A percentile compares a stretch with the other conserved stretches of the same genome.
These are phyloP conservation scores for Magnaporthiopsis incrustans DNA, from an alignment of 2,329 filamentous ascomycete genomes.

Conservation along the genomic window DNA sequence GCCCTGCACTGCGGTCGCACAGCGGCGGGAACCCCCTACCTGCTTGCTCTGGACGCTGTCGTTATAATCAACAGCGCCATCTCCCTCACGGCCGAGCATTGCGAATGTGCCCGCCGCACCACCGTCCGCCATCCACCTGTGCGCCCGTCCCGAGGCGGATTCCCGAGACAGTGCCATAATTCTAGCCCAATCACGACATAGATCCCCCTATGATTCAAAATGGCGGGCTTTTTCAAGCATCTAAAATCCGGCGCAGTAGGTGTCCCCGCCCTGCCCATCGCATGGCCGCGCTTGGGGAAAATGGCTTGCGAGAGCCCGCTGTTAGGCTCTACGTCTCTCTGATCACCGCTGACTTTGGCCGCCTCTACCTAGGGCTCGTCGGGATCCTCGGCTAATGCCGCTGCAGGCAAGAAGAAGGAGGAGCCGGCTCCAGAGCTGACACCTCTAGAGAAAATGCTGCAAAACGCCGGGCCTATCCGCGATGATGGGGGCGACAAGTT, in stretches of 20 bases:
- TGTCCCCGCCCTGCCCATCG: neutral
- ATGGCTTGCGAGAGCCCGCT: no score
- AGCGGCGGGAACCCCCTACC: neutral
- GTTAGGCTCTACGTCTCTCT: neutral
- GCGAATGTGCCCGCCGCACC: neutral
- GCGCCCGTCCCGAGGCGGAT: neutral
- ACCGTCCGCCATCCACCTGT: neutral
- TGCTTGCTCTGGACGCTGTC: neutral
- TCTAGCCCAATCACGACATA: neutral
- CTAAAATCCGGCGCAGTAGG: neutral
- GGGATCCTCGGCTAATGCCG: constrained; percentile 31
- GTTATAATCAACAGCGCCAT: neutral
- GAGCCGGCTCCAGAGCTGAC: constrained; percentile 51
- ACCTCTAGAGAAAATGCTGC: constrained; percentile 66
- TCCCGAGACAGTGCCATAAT: neutral
- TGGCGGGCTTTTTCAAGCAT: neutral
- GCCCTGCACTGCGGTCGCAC: neutral
- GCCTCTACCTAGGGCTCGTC: constrained; percentile 31
- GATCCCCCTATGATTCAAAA: neutral
- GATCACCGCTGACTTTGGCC: neutral
- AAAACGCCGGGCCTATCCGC: constrained; percentile 71
- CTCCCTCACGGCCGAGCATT: neutral
- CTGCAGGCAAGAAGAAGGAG: constrained; percentile 43
- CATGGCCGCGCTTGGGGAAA: neutral
- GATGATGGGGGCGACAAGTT: constrained; percentile 94